Conservation (phyloP, 208 protist species). For the Phytomonas francai region DNA sequence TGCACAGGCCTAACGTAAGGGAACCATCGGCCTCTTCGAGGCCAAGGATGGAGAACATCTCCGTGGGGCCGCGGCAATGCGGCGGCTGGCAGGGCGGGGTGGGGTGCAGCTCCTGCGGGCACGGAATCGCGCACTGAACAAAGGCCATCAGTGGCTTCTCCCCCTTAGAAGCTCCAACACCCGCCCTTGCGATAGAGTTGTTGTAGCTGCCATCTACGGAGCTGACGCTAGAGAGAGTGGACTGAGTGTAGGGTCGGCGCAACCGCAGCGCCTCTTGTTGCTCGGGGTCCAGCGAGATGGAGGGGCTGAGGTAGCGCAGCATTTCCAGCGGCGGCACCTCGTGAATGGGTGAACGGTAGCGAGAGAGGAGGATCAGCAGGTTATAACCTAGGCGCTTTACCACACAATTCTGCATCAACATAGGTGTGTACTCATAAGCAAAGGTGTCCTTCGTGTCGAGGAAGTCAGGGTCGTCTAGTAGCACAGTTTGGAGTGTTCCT, state of each 20-base stretch:
- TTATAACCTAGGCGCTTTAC: conserved; percentile 25
- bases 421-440: neutral
- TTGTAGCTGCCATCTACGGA: neutral
- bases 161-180: neutral
- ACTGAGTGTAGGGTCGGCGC: conserved; percentile 8
- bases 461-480: conserved; percentile 28
- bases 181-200: neutral
- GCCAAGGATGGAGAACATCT: conserved; percentile 21
- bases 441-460: conserved; percentile 17
- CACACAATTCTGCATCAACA: conserved; percentile 6
- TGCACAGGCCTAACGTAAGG: conserved; percentile 26
- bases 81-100: conserved; percentile 5
- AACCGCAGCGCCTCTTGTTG: conserved; percentile 35
- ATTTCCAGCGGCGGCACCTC: conserved; percentile 22
- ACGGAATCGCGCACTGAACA: conserved; percentile 26
- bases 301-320: conserved; percentile 20
- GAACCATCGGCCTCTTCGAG: conserved; percentile 45
- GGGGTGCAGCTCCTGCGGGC: conserved; percentile 13
- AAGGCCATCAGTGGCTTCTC: conserved; percentile 13
- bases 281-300: conserved; percentile 27
- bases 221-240: neutral
- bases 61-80: neutral
- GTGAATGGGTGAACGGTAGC: conserved; percentile 19
- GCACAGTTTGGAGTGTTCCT: conserved; percentile 30
- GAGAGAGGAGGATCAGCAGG: conserved; percentile 25